Evolutionary conservation across 139 green algal species (phyloP), one percentile per base, ranked within the genome.

Genomic region (Marvania coccoides): DNA sequence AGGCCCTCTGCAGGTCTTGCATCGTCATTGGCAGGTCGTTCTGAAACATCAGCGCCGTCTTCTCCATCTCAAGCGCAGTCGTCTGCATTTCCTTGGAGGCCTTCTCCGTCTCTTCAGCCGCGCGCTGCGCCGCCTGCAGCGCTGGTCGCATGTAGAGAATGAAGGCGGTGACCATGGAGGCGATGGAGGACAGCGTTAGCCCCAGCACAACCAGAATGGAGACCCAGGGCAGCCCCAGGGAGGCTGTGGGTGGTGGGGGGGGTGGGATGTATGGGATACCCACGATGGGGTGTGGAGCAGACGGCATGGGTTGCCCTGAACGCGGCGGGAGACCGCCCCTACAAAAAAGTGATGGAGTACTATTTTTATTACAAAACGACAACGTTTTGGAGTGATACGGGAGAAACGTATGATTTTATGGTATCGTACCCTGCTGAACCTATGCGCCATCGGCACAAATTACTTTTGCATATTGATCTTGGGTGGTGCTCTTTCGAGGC

Each of bases 11-110:
- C 61, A 76, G 37, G 48, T 76, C 61, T 34, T 66, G 39, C 53
- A 71, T 70, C 6, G 69, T 75, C 31, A 71, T 34, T 55, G 69
- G 69, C 48, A 75, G 42, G 58, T 75, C 69, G 34, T 71, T 26
- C 36, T 70, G 58, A 55, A 75, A 64, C 60, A 75, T 63, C 29
- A 35, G 14, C 12, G 69, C 69, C 6, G 69, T 59, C 31, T 56
- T 63, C 24, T 75, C 61, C 69, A 75, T 75, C 36, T 75, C 69
- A 46, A 42, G 54, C 6, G 71, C 65, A 33, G 71, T 56, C 1
- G 46, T n/a, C 29, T 72, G 40, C 57, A 77, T 64, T 34, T 77
- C 38, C 7, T 33, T 9, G 0, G 71, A 53, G 5, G 71, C 71
- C 34, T 15, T 35, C n/a, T 73, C 71, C 13, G 71, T 40, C 23